These are phyloP conservation scores for Epichloe amarillans DNA, from an alignment of 2,329 filamentous ascomycete genomes.

Conservation along the genomic window DNA sequence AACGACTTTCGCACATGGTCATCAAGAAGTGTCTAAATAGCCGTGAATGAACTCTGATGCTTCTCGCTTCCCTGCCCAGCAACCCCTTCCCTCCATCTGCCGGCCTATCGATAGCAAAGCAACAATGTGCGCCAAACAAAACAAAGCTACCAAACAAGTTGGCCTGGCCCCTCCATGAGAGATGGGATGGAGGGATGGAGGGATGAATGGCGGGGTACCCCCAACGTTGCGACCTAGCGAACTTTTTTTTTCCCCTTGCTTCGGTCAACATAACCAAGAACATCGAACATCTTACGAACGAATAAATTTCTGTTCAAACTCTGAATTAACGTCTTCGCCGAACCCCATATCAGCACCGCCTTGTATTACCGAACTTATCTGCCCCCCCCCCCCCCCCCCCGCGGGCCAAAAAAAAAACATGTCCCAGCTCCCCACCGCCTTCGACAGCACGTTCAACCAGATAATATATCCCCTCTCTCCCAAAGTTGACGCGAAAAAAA, in stretches of 20 bases:
- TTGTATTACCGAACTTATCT: background rate
- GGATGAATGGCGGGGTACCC: background rate
- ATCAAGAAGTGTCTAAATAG: no score
- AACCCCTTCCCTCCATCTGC: background rate
- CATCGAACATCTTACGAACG: no score
- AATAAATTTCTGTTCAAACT: no score
- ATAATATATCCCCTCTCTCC: background rate
- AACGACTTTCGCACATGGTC: no score
- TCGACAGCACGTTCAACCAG: slow-evolving; percentile 36
- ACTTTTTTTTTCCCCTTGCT: background rate
- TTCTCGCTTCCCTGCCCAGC: no score
- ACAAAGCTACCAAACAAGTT: background rate
- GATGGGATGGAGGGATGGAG: background rate
- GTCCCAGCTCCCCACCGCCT: slow-evolving; percentile 42
- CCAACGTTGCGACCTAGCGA: background rate
- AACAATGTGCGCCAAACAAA: slow-evolving; percentile 1
- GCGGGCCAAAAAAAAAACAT: slow-evolving; percentile 21
- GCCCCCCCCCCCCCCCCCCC: no score
- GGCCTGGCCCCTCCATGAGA: background rate
- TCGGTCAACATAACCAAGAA: no score
- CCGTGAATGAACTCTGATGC: no score
- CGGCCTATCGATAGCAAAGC: background rate
- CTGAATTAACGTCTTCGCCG: background rate
- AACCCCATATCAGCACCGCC: background rate
- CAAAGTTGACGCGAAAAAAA: background rate